phyloP scores from a whole-genome alignment of 2,329 filamentous ascomycete species.

The Diaporthe amygdali region DNA sequence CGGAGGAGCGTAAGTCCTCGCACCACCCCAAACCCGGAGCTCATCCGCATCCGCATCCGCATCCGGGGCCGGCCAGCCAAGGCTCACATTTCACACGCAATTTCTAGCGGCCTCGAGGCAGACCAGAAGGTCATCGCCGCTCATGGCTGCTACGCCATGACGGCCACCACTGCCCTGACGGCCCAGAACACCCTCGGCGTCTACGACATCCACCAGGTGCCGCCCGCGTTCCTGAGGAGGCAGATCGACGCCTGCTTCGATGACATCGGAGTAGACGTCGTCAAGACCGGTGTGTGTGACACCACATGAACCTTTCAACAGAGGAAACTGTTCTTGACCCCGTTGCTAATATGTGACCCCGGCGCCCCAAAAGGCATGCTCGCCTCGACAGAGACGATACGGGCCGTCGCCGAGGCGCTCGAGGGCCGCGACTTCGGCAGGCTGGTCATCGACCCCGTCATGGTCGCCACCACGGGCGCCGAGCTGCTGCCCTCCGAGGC shows the following conservation, averaged over 20 bases:
- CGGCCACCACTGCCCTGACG: constrained; percentile 93
- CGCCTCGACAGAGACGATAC: constrained; percentile 72
- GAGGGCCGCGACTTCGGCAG: constrained; percentile 56
- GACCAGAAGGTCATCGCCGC: constrained; percentile 94
- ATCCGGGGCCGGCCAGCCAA: no score
- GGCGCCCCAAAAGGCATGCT: constrained; percentile 72
- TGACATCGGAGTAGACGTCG: constrained; percentile 86
- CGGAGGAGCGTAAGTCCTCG: constrained; percentile 75
- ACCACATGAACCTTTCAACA: no score
- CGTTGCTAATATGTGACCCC: not conserved
- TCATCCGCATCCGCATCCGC: not conserved
- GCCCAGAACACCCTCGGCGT: constrained; percentile 93
- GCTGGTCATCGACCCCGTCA: constrained; percentile 82
- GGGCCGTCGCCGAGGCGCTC: constrained; percentile 70
- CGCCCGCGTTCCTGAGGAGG: constrained; percentile 78
- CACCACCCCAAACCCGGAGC: constrained; percentile 18
- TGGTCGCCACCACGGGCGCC: constrained; percentile 85
- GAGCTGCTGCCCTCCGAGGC: constrained; percentile 70
- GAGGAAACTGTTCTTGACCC: no score
- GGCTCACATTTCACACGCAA: constrained; percentile 4
- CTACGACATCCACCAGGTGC: constrained; percentile 78
- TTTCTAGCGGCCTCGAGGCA: constrained; percentile 82
- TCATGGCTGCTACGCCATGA: constrained; percentile 95
- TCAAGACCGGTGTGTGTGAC: constrained; percentile 80
- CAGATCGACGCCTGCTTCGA: constrained; percentile 85